Evolutionary conservation across 106 monocot genomes (phyloP), one percentile per base, ranked within the genome.

Genomic region (Dendrobium huoshanense): DNA sequence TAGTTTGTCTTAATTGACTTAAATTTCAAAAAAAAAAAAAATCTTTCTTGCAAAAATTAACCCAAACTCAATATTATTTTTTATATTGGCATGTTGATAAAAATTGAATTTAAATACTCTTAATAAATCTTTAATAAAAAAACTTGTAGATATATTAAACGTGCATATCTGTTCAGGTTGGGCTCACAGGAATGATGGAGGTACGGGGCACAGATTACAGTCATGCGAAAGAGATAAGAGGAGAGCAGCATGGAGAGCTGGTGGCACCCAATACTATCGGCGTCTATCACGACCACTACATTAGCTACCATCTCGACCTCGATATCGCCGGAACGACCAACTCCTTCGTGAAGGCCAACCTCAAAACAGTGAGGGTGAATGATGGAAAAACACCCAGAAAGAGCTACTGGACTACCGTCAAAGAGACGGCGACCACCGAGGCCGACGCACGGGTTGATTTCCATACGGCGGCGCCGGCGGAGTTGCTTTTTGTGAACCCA

Each of bases 241-340:
- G 22, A 4, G 87, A 91, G 20, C 61, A 76, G 42, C 59, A 92
- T 47, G 92, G 95, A 9, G 84, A 79, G 0, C 68, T 95, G 22
- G 17, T 95, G 45, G 86, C 89, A 1, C 77, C 73, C 5, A 87
- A 95, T 81, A 86, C 83, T 27, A 51, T 89, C 37, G 90, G 78
- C 72, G 75, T 87, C n/a, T 84, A 89, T 85, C 89, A 89, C 72
- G 90, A 95, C 78, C 92, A 91, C 79, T 90, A 87, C 82, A 47
- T 91, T 55, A 95, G 89, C 31, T 95, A 80, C 84, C 79, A 92
- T 85, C 85, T 92, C 25, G 92, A 95, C 83, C 84, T 91, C 17
- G 88, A 91, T 84, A 64, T 95, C 45, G 88, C 88, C 79, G 92
- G 91, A 56, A 22, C 58, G 4, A 11, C 75, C 18, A 95, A 91